Conservation (phyloP, 2,329 filamentous ascomycete genomes). For the Cladorrhinum sp. region DNA sequence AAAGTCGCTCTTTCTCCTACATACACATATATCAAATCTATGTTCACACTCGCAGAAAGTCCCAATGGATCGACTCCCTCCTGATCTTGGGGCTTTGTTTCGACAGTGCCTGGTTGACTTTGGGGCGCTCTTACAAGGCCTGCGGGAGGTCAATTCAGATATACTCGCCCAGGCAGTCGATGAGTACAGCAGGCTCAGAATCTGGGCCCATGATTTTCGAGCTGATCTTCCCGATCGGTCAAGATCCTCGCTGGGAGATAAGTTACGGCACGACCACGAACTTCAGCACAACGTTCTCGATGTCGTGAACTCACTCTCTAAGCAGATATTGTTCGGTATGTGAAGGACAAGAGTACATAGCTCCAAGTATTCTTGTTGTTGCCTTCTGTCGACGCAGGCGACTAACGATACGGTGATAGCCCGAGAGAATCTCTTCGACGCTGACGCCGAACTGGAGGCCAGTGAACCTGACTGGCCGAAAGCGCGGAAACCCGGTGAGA, state of each 20-base stretch:
- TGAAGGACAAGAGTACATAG: neutral
- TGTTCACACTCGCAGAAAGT: too few relatives aligned
- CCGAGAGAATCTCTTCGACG: neutral
- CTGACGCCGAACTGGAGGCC: too few relatives aligned
- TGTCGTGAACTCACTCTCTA: neutral
- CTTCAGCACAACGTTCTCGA: neutral
- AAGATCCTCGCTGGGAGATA: neutral
- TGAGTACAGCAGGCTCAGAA: neutral
- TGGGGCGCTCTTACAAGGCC: neutral
- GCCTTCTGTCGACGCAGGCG: too few relatives aligned
- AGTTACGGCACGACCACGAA: neutral
- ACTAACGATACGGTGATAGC: neutral
- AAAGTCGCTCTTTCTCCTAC: too few relatives aligned
- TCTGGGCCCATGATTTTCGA: neutral
- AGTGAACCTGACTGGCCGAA: too few relatives aligned
- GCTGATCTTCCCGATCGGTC: neutral
- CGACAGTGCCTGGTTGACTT: neutral
- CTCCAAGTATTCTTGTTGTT: too few relatives aligned
- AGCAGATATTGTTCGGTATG: neutral
- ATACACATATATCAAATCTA: too few relatives aligned
- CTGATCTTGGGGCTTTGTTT: neutral
- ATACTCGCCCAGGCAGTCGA: neutral
- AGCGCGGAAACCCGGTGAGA: too few relatives aligned
- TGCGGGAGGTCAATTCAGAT: neutral
- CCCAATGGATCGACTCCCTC: neutral